These are phyloP conservation scores for Acrocalymma vagum DNA, from an alignment of 2,329 filamentous ascomycete genomes.

Conservation along the genomic window DNA sequence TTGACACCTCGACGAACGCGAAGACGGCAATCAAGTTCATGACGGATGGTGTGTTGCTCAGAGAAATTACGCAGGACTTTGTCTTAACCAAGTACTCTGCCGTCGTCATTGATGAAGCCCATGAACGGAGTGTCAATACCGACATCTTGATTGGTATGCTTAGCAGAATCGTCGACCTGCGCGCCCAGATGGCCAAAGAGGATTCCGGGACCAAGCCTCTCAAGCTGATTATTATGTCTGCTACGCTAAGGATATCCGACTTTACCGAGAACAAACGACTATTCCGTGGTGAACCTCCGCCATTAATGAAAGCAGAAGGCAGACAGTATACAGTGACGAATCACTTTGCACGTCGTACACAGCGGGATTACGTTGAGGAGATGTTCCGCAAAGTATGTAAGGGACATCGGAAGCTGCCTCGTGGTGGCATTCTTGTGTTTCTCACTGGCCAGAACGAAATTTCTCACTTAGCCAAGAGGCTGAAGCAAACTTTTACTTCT, in stretches of 20 bases:
- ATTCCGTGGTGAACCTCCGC: slow-evolving; percentile 77
- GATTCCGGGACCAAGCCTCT: slow-evolving; percentile 75
- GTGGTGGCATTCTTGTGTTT: slow-evolving; percentile 92
- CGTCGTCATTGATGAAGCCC: slow-evolving; percentile 94
- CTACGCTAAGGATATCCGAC: slow-evolving; percentile 89
- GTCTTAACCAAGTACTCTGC: slow-evolving; percentile 88
- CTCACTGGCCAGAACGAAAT: slow-evolving; percentile 96
- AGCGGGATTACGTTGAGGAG: slow-evolving; percentile 89
- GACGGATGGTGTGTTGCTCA: slow-evolving; percentile 94
- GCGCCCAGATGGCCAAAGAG: slow-evolving; percentile 77
- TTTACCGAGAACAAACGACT: slow-evolving; percentile 84
- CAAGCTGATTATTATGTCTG: slow-evolving; percentile 98
- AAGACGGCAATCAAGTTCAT: slow-evolving; percentile 97
- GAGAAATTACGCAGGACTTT: slow-evolving; percentile 91
- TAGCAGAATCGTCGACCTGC: slow-evolving; percentile 86
- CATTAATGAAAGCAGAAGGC: slow-evolving; percentile 88
- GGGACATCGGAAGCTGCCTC: slow-evolving; percentile 88
- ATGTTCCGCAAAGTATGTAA: slow-evolving; percentile 85
- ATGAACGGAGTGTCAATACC: slow-evolving; percentile 96
- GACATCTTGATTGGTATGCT: slow-evolving; percentile 98
- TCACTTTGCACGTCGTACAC: slow-evolving; percentile 86
- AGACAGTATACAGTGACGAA: slow-evolving; percentile 89
- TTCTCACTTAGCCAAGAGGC: slow-evolving; percentile 76
- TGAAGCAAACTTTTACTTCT: slow-evolving; percentile 73
- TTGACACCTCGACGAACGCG: slow-evolving; percentile 81